Evolutionary conservation across 78 protist genomes (phyloP).

Genomic region (Dictyostelium capitatum): DNA sequence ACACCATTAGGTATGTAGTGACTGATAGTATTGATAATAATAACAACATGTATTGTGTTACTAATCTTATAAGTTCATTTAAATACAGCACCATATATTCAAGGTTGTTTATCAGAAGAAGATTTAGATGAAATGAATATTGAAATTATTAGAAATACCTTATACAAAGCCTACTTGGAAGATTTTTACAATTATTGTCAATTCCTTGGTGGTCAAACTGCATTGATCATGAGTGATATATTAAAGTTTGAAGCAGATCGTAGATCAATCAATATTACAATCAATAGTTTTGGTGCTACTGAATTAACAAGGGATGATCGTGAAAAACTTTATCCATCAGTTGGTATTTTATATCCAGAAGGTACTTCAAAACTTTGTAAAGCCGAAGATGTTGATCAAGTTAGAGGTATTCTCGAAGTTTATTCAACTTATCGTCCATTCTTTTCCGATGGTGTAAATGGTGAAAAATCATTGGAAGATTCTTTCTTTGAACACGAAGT

Average conservation of each 20-base stretch:
- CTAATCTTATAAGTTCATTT: too few species aligned
- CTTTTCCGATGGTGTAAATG: constrained; percentile 74
- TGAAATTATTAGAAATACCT: constrained; percentile 96
- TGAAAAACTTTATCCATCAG: constrained; percentile 89
- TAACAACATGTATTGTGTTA: too few species aligned
- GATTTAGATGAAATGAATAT: constrained; percentile 97
- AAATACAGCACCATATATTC: constrained; percentile 87
- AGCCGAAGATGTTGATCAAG: constrained; percentile 93
- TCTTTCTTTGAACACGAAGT: constrained; percentile 93
- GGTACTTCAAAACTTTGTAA: constrained; percentile 84
- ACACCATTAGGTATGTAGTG: constrained; percentile 92
- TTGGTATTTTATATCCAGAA: constrained; percentile 94
- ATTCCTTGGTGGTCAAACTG: constrained; percentile 93
- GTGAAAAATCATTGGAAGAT: constrained; percentile 94
- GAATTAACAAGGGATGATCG: constrained; percentile 93
- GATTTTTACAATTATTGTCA: constrained; percentile 94
- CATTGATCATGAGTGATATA: constrained; percentile 89
- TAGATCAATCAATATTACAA: constrained; percentile 95
- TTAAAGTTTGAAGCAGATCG: constrained; percentile 98
- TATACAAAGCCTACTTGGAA: constrained; percentile 98
- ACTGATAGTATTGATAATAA: too few species aligned
- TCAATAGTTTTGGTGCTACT: constrained; percentile 94
- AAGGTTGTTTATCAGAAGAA: constrained; percentile 72
- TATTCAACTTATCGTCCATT: constrained; percentile 88
- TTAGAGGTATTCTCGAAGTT: constrained; percentile 83